Evolutionary conservation across 108 stramenopile genomes (phyloP).

Genomic region (Aurantiochytrium sp.): DNA sequence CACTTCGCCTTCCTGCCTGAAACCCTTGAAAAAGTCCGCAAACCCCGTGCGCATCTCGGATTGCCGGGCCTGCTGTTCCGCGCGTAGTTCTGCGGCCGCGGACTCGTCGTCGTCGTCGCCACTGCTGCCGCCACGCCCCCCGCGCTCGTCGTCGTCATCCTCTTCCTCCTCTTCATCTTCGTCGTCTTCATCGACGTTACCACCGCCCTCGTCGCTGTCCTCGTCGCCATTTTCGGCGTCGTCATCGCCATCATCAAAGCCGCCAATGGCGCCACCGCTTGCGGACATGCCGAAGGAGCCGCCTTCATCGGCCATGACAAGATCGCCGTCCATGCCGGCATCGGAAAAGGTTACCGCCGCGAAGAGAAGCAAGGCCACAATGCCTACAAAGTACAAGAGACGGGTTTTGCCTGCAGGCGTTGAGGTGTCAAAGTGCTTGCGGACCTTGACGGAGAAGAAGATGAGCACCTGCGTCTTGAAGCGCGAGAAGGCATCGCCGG

Average conservation of each 20-base stretch:
- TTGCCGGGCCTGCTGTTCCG: slow-evolving; percentile 1
- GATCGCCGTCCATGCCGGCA: not conserved
- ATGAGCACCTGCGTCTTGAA: slow-evolving; percentile 14
- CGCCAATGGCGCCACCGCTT: not conserved
- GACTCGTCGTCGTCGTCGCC: not conserved
- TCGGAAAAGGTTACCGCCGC: not conserved
- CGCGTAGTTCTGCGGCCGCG: not conserved
- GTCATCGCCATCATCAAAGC: not conserved
- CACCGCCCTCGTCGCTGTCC: not conserved
- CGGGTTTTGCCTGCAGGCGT: not conserved
- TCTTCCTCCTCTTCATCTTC: not conserved
- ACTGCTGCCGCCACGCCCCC: not conserved
- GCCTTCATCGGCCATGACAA: not conserved
- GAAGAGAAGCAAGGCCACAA: not conserved
- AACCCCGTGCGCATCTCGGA: not conserved
- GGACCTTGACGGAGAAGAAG: not conserved
- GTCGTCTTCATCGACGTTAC: not conserved
- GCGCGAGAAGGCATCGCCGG: not conserved
- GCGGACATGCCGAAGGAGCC: not conserved
- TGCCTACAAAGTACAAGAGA: not conserved
- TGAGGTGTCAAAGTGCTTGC: not conserved
- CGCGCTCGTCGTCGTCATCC: not conserved
- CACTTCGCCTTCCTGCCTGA: not conserved
- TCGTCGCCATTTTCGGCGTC: not conserved
- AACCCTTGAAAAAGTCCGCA: not conserved